Base-by-base conservation (phyloP, 768 basidiomycete species). In the Leccinum barrowsii region DNA sequence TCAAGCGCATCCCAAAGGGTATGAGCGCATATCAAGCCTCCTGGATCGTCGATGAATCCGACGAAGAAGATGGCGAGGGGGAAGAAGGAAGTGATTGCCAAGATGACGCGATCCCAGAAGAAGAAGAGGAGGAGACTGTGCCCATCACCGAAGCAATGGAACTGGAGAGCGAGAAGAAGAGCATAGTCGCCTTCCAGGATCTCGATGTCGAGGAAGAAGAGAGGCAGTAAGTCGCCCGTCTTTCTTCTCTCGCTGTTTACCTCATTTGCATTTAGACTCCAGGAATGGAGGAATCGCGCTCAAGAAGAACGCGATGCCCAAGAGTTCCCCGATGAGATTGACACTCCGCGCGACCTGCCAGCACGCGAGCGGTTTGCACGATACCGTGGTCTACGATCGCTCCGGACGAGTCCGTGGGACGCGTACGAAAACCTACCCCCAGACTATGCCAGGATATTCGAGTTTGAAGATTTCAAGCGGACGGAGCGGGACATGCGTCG, bases 331-430 rank as follows among this genome's bases (percentile, higher is more conserved):
- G 96, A 99, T 67, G 96, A 99, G 72, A 81, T 96, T 11, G 95
- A 98, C 66, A 98, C 97, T 0, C 96, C 96, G 0, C 84, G 85
- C 62, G 90, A 98, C 57, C 76, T 87, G 10, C 75, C 90, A 2
- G 95, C 95, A 3, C 78, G 82, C 17, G 81, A 80, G 10, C 85
- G 97, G 11, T 98, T 98, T 76, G 92, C 93, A 66, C 83, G 95
- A 50, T 99, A 86, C 71, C 86, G 96, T 58, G 96, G 96, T 7
- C 73, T 99, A 75, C 85, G 86, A 50, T 94, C 91, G 13, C 92
- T 99, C 80, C 67, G 96, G 37, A 98, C 96, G 6, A 94, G 92
- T 69, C 92, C 92, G 37, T 99, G 96, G 97, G 97, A 98, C 71
- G 87, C 96, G 7, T 98, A 89, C 65, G 96, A 99, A 74, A 95